Percentiles rank a stretch among this genome's conserved stretches.
These are phyloP conservation scores for Citrus maxima DNA, from an alignment of 345 rosid genomes.

Conservation along the genomic window DNA sequence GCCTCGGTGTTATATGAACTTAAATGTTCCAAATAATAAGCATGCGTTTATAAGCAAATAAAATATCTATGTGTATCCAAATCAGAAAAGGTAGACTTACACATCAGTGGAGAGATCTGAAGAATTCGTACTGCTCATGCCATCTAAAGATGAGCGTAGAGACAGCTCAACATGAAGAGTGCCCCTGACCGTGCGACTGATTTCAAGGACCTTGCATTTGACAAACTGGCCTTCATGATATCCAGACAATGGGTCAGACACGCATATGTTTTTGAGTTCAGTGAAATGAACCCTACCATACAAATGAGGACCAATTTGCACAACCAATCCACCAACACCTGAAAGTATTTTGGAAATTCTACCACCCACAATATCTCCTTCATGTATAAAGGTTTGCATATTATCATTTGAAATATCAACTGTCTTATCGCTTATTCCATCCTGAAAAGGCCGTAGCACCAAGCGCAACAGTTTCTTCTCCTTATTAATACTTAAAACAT, in stretches of 20 bases:
- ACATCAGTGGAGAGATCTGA: slow-evolving; percentile 28
- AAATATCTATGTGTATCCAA: neutral
- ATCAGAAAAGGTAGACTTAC: slow-evolving; percentile 40
- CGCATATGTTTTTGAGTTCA: slow-evolving; percentile 75
- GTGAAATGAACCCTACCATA: slow-evolving; percentile 89
- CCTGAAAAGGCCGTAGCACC: slow-evolving; percentile 53
- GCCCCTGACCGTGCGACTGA: slow-evolving; percentile 56
- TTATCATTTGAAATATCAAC: slow-evolving; percentile 28
- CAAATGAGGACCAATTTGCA: slow-evolving; percentile 76
- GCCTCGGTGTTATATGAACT: neutral
- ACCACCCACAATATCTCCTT: slow-evolving; percentile 84
- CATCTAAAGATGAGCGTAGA: slow-evolving; percentile 55
- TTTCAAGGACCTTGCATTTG: slow-evolving; percentile 87
- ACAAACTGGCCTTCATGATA: slow-evolving; percentile 80
- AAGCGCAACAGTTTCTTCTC: slow-evolving; percentile 67
- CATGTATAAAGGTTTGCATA: slow-evolving; percentile 49
- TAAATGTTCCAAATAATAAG: neutral
- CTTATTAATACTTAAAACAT: slow-evolving; percentile 57
- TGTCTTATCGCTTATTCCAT: slow-evolving; percentile 23
- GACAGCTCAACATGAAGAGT: slow-evolving; percentile 76
- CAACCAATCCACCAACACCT: slow-evolving; percentile 79
- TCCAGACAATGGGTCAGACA: slow-evolving; percentile 64
- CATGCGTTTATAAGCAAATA: neutral
- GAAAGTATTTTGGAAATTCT: slow-evolving; percentile 71
- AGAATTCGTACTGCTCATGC: slow-evolving; percentile 42